These are phyloP conservation scores for Pichia kudriavzevii DNA, from an alignment of 1,139 yeast genomes.

Conservation along the genomic window DNA sequence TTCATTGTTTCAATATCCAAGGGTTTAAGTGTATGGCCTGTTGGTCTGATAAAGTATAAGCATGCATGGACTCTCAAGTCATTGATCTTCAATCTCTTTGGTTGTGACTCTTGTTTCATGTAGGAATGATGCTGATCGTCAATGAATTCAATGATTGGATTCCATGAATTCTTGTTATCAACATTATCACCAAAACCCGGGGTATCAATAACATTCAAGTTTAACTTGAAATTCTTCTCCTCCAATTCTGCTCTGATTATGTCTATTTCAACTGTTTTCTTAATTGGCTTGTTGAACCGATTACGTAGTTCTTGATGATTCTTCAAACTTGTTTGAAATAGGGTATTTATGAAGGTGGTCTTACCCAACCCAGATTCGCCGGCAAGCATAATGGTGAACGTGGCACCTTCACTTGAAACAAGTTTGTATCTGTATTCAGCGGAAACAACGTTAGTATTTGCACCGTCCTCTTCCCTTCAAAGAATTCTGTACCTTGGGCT, in stretches of 20 bases:
- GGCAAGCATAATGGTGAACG: constrained; percentile 88
- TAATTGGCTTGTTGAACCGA: constrained; percentile 67
- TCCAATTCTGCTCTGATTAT: constrained; percentile 86
- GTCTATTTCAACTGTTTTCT: constrained; percentile 86
- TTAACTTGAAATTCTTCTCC: constrained; percentile 81
- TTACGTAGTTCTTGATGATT: constrained; percentile 55
- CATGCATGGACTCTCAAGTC: constrained; percentile 96
- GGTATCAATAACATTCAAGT: constrained; percentile 86
- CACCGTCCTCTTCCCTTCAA: too few relatives aligned
- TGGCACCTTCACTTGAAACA: constrained; percentile 81
- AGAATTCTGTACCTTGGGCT: too few relatives aligned
- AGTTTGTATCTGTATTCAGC: constrained; percentile 64
- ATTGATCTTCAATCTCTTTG: constrained; percentile 56
- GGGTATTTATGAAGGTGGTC: constrained; percentile 88
- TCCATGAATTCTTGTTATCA: constrained; percentile 89
- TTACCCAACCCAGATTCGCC: constrained; percentile 95
- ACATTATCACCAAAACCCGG: constrained; percentile 98
- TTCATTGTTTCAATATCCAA: constrained; percentile 92
- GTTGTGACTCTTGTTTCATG: constrained; percentile 97
- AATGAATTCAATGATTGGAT: constrained; percentile 83
- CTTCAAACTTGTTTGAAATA: constrained; percentile 69
- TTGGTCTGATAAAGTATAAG: constrained; percentile 89
- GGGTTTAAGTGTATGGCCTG: constrained; percentile 92
- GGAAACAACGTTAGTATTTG: constrained; percentile 13
- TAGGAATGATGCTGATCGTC: constrained; percentile 95